These are phyloP conservation scores for Casuarina equisetifolia DNA, from an alignment of 306 rosid species.

Conservation along the genomic window DNA sequence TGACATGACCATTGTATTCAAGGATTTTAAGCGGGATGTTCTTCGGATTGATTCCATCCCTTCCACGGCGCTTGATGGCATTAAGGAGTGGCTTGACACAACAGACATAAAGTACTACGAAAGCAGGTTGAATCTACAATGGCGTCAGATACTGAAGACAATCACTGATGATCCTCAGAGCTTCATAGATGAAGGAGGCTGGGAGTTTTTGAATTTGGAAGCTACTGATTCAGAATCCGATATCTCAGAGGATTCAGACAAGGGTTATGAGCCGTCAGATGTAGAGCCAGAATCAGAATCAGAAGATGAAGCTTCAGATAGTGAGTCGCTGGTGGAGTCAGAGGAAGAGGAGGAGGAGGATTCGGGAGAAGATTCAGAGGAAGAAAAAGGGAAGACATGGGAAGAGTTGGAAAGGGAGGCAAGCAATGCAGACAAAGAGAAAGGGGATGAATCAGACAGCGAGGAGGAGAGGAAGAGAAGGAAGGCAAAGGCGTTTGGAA, in stretches of 20 bases:
- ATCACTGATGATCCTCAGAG: conserved; percentile 92
- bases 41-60: conserved; percentile 93
- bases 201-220: conserved; percentile 96
- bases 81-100: conserved; percentile 94
- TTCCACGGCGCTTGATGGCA: conserved; percentile 83
- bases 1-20: conserved; percentile 87
- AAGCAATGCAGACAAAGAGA: conserved; percentile 88
- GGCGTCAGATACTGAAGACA: conserved; percentile 94
- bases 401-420: conserved; percentile 99
- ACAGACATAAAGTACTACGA: conserved; percentile 93
- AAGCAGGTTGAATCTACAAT: conserved; percentile 90
- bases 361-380: conserved; percentile 47
- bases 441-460: conserved; percentile 85
- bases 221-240: conserved; percentile 92
- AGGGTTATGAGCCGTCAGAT: conserved; percentile 90
- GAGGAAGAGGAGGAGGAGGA: conserved; percentile 66
- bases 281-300: conserved; percentile 83
- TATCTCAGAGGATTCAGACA: conserved; percentile 75
- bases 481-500: conserved; percentile 80
- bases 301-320: conserved; percentile 75
- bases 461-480: conserved; percentile 91
- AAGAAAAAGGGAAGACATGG: conserved; percentile 76
- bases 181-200: conserved; percentile 91
- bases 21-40: conserved; percentile 90
- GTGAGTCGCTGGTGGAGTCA: conserved; percentile 88